Base-by-base conservation (phyloP, 345 rosid species). In the Moringa oleifera region DNA sequence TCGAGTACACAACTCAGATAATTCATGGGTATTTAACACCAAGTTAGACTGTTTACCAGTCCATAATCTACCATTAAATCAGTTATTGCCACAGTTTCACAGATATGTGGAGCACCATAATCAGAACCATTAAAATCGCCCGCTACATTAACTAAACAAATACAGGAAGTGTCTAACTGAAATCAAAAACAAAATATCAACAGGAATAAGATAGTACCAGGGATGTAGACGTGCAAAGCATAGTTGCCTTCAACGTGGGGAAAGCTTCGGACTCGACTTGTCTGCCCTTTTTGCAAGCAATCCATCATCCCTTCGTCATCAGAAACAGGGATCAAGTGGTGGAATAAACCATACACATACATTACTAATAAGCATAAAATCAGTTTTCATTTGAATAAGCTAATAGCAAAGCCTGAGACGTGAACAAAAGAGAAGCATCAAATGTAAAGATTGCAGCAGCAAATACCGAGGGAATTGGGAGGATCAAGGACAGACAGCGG, bases 201-300 rank as follows among this genome's bases (percentile, higher is more conserved):
- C n/a, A n/a, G n/a, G 24, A 37, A 62, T 59, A 53, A 53, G 64
- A 13, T 52, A 71, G 37, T 64, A 92, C 93, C 97, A 68, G 97
- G 97, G 33, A 94, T 85, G 74, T 90, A 94, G 12, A 88, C 88
- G 71, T 94, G 97, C 65, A 94, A 65, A 17, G 95, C 92, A 64
- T 77, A 94, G 64, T 90, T 90, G 64, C 99, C 99, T 66, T 86
- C 71, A 49, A 94, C 79, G 31, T 94, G 97, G 46, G 95, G 92
- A 57, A 94, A 90, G 78, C 84, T 90, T 60, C 99, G 78, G 61
- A 86, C 72, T 65, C 99, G 80, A 71, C 72, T 54, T 22, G 78
- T 70, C 80, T 73, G 77, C 55, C 64, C 73, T 33, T 62, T 25
- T 55, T 75, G 70, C 19, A 22, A 58, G 76, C n/a, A 64, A 70